Evolutionary conservation across 2,329 filamentous ascomycete genomes (phyloP).

Genomic region (Talaromyces sp.): DNA sequence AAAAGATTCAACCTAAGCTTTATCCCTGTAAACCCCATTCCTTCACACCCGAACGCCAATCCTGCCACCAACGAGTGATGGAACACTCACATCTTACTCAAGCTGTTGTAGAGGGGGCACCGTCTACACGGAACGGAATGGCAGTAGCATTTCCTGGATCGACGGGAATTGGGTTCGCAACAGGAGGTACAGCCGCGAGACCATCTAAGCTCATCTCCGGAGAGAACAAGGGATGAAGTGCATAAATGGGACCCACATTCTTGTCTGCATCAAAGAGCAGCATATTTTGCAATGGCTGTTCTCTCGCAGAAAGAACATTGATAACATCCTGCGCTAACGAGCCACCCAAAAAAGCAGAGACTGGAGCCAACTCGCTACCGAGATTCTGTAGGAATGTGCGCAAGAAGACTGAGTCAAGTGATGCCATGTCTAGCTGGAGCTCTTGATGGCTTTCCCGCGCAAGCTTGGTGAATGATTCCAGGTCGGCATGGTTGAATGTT

Average conservation of each 20-base stretch:
- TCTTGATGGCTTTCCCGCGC: slow-evolving; percentile 78
- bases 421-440: slow-evolving; percentile 69
- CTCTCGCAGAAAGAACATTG: slow-evolving; percentile 85
- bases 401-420: slow-evolving; percentile 71
- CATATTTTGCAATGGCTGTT: slow-evolving; percentile 96
- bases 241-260: slow-evolving; percentile 77
- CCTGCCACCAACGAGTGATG: background rate
- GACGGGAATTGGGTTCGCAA: slow-evolving; percentile 29
- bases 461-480: slow-evolving; percentile 74
- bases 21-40: background rate
- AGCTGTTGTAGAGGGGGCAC: background rate
- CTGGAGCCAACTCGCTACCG: slow-evolving; percentile 79
- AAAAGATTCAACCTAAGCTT: background rate
- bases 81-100: background rate
- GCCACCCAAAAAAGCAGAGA: slow-evolving; percentile 85
- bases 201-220: slow-evolving; percentile 28
- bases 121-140: slow-evolving; percentile 4
- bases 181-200: slow-evolving; percentile 32
- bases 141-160: slow-evolving; percentile 8
- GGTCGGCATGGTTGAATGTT: slow-evolving; percentile 62
- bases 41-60: background rate
- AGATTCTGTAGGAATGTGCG: slow-evolving; percentile 85
- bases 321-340: slow-evolving; percentile 95
- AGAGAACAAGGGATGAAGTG: slow-evolving; percentile 70
- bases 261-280: slow-evolving; percentile 86